A percentile compares a stretch with the other conserved stretches of the same genome.
Conservation (phyloP, 1,139 yeast species). For the Kurtzmaniella quercitrusa region DNA sequence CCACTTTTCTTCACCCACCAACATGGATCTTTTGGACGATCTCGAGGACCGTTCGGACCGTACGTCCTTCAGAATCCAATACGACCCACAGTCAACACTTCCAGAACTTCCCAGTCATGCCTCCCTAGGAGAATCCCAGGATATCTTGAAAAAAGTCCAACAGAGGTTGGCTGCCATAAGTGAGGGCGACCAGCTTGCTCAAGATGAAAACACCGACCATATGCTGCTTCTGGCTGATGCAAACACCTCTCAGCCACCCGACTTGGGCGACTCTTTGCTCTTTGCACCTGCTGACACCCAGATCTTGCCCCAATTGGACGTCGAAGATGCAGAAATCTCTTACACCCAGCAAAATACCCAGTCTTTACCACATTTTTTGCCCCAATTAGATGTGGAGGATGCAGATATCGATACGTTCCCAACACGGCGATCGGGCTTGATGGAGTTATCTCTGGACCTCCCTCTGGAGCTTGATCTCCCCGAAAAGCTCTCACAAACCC, state of each 20-base stretch:
- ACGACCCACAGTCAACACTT: conserved; percentile 6
- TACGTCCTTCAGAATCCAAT: conserved; percentile 9
- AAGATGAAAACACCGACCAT: not conserved
- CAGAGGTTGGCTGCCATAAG: not conserved
- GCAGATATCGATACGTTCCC: conserved; percentile 4
- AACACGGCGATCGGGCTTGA: no score
- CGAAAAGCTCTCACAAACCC: conserved; percentile 3
- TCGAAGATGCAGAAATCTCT: conserved; percentile 4
- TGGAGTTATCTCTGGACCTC: not conserved
- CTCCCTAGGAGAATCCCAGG: not conserved
- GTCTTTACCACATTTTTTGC: conserved; percentile 2
- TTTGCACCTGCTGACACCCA: conserved; percentile 11
- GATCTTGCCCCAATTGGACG: conserved; percentile 10
- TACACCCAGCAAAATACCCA: conserved; percentile 2
- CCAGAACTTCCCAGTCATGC: not conserved
- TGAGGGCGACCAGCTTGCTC: not conserved
- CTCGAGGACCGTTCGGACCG: conserved; percentile 11
- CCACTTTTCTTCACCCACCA: not conserved
- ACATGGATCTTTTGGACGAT: conserved; percentile 18
- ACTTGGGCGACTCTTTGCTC: not conserved
- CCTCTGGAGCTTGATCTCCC: not conserved
- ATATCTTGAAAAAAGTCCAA: not conserved
- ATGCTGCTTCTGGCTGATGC: conserved; percentile 5
- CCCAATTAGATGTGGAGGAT: conserved; percentile 3
- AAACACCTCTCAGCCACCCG: conserved; percentile 6